Percentiles rank a stretch among this genome's conserved stretches.
Conservation (phyloP, 129 eudicot genomes). For the Heracleum sosnowskyi region DNA sequence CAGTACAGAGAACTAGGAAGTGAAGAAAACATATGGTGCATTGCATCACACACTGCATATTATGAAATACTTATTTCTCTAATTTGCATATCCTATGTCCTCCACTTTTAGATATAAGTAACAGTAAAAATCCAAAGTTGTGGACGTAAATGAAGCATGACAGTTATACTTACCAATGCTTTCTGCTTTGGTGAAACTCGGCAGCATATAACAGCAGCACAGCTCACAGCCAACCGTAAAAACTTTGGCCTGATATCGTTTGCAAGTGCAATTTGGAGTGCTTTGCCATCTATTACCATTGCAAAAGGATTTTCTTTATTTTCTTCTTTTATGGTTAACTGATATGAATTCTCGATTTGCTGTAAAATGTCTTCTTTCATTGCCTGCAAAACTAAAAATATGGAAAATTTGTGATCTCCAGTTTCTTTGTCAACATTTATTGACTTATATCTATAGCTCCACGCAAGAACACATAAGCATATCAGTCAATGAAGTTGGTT, state of each 20-base stretch:
- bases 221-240: conserved; percentile 4
- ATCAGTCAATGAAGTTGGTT: conserved; percentile 9
- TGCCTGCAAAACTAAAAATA: conserved; percentile 8
- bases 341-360: conserved; percentile 8
- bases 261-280: conserved; percentile 6
- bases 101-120: neutral
- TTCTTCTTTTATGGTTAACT: conserved; percentile 11
- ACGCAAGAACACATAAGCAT: neutral
- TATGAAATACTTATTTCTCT: neutral
- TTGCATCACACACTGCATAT: neutral
- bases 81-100: neutral
- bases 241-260: conserved; percentile 2
- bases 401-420: neutral
- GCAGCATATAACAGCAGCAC: conserved; percentile 17
- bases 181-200: conserved; percentile 12
- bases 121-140: neutral
- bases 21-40: neutral
- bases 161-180: conserved; percentile 6
- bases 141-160: neutral
- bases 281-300: conserved; percentile 12
- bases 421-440: neutral
- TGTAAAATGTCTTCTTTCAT: conserved; percentile 10
- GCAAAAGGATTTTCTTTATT: conserved; percentile 11
- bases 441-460: neutral
- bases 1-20: neutral